Conservation (phyloP, 2,329 filamentous ascomycete genomes). For the Botrytis hyacinthi region DNA sequence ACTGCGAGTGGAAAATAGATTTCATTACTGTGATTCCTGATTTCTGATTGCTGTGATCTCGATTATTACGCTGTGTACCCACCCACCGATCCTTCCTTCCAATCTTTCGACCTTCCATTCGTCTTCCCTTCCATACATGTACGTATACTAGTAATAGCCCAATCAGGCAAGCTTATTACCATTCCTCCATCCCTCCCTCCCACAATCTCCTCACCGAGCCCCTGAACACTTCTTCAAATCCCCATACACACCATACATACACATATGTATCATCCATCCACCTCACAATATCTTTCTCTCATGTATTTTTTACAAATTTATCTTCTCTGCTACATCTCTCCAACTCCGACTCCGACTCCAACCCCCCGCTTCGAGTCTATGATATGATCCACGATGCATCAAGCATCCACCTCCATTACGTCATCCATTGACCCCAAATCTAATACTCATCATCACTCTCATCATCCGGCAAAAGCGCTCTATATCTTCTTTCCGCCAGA, state of each 20-base stretch:
- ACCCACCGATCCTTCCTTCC: too few relatives aligned
- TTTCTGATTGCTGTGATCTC: not conserved
- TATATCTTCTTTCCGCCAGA: constrained; percentile 73
- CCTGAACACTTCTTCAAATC: not conserved
- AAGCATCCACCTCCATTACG: too few relatives aligned
- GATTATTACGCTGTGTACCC: not conserved
- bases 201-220: not conserved
- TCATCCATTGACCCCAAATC: not conserved
- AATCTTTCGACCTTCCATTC: not conserved
- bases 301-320: not conserved
- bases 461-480: constrained; percentile 74
- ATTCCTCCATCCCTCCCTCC: too few relatives aligned
- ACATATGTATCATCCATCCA: not conserved
- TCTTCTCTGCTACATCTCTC: not conserved
- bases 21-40: not conserved
- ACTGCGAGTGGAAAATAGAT: not conserved
- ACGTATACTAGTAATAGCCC: not conserved
- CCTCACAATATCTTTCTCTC: not conserved
- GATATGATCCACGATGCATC: not conserved
- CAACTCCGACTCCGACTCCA: not conserved
- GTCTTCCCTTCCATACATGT: not conserved
- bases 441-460: constrained; percentile 54
- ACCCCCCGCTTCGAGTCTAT: not conserved
- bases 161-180: not conserved
- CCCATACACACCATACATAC: not conserved